Evolutionary conservation across 768 basidiomycete genomes (phyloP).

Genomic region (Leccinum imitatum): DNA sequence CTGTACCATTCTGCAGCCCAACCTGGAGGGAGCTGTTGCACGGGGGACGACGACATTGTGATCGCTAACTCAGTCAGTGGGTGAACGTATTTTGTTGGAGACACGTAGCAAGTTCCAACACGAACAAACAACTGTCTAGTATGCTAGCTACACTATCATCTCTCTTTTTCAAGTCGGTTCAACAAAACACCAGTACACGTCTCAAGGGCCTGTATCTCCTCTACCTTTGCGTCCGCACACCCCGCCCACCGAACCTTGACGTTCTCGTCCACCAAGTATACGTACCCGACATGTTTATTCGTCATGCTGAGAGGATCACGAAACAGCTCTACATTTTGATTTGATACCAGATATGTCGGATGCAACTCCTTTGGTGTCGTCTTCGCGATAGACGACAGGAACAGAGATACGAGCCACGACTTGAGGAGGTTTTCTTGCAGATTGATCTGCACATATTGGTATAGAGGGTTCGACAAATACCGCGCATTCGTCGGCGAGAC

Average conservation of each 20-base stretch:
- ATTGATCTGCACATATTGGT: conserved; percentile 83
- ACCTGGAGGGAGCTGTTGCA: conserved; percentile 82
- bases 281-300: conserved; percentile 89
- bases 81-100: conserved; percentile 16
- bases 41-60: conserved; percentile 45
- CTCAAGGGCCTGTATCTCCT: conserved; percentile 70
- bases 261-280: conserved; percentile 86
- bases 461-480: conserved; percentile 55
- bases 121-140: conserved; percentile 22
- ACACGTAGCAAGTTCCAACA: conserved; percentile 27
- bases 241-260: conserved; percentile 90
- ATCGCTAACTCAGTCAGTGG: not conserved
- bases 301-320: conserved; percentile 84
- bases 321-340: conserved; percentile 82
- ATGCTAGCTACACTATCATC: not conserved
- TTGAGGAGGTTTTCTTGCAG: conserved; percentile 93
- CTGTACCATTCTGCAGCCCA: conserved; percentile 92
- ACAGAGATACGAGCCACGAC: conserved; percentile 84
- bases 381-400: conserved; percentile 70
- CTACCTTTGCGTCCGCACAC: conserved; percentile 75
- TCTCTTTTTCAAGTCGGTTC: conserved; percentile 46
- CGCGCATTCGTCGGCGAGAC: conserved; percentile 51
- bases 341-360: conserved; percentile 73
- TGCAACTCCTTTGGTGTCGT: conserved; percentile 64
- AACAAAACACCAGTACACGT: conserved; percentile 70